A percentile compares a stretch with the other conserved stretches of the same genome.
These are phyloP conservation scores for Amoebophrya sp. DNA, from an alignment of 169 alveolate genomes.

Conservation along the genomic window DNA sequence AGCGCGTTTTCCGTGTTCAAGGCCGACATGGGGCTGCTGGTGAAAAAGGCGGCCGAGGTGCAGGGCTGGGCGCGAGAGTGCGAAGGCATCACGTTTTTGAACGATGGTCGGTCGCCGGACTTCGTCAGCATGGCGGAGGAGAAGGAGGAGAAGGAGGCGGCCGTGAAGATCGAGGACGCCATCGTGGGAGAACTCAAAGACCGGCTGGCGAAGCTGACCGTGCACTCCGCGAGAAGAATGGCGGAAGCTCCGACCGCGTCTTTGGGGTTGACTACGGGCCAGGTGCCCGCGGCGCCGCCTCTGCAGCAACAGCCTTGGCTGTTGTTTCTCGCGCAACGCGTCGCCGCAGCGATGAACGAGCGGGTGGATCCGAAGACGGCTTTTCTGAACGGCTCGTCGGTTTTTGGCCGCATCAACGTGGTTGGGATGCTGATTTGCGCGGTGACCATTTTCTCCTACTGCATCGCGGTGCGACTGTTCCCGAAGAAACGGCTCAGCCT, in stretches of 20 bases:
- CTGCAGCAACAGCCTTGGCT: no score
- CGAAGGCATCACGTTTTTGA: not conserved
- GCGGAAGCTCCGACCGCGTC: no score
- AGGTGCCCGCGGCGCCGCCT: no score
- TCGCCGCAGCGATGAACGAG: no score
- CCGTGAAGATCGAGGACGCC: not conserved
- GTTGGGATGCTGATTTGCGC: not conserved
- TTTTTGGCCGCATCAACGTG: no score
- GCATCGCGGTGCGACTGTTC: not conserved
- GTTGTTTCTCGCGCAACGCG: no score
- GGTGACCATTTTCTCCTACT: not conserved
- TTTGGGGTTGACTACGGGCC: no score
- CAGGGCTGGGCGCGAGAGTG: not conserved
- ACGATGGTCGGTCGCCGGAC: not conserved
- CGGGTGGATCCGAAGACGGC: no score
- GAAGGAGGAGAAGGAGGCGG: not conserved
- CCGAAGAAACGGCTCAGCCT: not conserved
- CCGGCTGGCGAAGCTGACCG: not conserved
- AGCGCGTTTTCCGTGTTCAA: no score
- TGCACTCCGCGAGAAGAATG: no score
- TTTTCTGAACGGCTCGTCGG: no score
- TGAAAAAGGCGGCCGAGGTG: not conserved
- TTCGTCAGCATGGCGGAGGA: not conserved
- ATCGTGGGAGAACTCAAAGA: not conserved
- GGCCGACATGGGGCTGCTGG: not conserved